A percentile compares a stretch with the other conserved stretches of the same genome.
Evolutionary conservation across 2,329 filamentous ascomycete species (phyloP).

Genomic region (Cadophora malorum): DNA sequence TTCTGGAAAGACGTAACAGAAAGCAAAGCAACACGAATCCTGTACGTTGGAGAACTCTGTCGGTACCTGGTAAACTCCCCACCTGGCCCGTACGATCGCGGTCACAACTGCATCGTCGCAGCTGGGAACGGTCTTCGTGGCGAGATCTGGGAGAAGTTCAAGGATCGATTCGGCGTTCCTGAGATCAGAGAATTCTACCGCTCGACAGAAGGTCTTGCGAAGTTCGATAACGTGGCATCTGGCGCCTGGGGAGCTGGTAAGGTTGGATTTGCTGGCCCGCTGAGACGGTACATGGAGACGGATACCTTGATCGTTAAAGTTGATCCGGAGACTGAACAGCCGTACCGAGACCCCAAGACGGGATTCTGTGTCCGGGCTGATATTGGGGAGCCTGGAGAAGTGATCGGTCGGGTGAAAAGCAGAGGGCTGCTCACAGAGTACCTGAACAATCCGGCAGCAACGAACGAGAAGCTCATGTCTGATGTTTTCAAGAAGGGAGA

Average conservation of each 20-base stretch:
- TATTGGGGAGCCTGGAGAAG: constrained; percentile 52
- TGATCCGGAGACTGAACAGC: constrained; percentile 48
- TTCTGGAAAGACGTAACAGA: constrained; percentile 55
- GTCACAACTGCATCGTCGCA: constrained; percentile 52
- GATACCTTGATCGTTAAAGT: constrained; percentile 50
- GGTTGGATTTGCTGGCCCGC: constrained; percentile 51
- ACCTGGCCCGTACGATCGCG: constrained; percentile 51
- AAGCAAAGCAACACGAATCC: constrained; percentile 50
- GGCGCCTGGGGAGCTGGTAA: constrained; percentile 52
- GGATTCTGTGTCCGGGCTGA: constrained; percentile 50
- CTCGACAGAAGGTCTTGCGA: constrained; percentile 54
- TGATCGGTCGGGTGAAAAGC: constrained; percentile 51
- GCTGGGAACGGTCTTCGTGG: constrained; percentile 55
- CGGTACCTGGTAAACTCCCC: constrained; percentile 54
- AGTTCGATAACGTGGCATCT: constrained; percentile 52
- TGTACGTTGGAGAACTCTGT: constrained; percentile 57
- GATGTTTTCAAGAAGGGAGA: constrained; percentile 55
- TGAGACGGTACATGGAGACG: constrained; percentile 49
- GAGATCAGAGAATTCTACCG: constrained; percentile 57
- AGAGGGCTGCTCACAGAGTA: constrained; percentile 51
- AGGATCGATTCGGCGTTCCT: constrained; percentile 49
- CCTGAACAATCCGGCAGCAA: constrained; percentile 50
- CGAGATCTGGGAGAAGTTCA: constrained; percentile 56
- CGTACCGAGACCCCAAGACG: constrained; percentile 51
- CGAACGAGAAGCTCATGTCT: constrained; percentile 51